Evolutionary conservation across 1,139 yeast genomes (phyloP), one percentile per base, ranked within the genome.

Genomic region (Nakaseomyces uthaithaninus): DNA sequence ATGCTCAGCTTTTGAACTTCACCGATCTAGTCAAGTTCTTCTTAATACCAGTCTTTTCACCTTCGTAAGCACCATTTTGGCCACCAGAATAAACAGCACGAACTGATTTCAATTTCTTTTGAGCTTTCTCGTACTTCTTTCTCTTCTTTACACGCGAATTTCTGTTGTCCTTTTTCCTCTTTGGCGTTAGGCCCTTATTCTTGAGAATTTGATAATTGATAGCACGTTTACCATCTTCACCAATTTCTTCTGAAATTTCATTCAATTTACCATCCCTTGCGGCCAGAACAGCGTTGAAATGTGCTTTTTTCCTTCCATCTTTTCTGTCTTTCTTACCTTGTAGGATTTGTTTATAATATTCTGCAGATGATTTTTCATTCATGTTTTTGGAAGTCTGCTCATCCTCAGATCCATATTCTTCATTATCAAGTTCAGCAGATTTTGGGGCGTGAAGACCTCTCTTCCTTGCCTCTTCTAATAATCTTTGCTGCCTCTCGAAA

Each of bases 121-220:
- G 80, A 30, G 99, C 98, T 61, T 76, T 74, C 49, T 86, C 97
- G 68, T 84, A 91, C 77, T 86, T 86, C 78, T 80, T 84, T 73
- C 97, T 82, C 94, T 91, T 91, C 72, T 91, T 91, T 59, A 91
- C 97, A 67, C 99, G 81, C 33, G 97, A 76, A 62, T 91, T 93
- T 67, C 97, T 75, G 69, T 83, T 80, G 52, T 86, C 96, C 72
- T 91, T 91, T 70, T 83, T 83, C 60, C 95, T 75, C 63, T 81
- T 82, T 18, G 94, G 89, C 2, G 96, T 86, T 50, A 91, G 77
- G 59, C 99, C 99, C 69, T 85, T 87, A 65, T 89, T 89, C 72
- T 87, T 87, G 67, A 85, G 72, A 49, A 89, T 89, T 67, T 89
- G 97, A 67, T 80, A 91, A 60, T 83, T 87, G 59, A 91, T 74